Evolutionary conservation across 1,284 basidiomycete species (phyloP).

Genomic region (Grifola frondosa): DNA sequence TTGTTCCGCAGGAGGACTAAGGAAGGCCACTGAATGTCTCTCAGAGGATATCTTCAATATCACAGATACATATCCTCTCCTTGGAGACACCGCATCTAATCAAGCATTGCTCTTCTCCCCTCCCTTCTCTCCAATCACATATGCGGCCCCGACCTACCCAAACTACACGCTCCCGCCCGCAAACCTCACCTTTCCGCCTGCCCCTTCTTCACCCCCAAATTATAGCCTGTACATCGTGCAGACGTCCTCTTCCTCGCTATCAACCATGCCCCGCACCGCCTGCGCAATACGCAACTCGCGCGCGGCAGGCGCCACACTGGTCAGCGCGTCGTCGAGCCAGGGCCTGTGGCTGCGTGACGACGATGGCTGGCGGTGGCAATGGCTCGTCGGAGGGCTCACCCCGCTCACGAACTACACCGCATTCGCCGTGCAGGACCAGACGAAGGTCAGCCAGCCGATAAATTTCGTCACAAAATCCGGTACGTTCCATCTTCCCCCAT

Average conservation of each 20-base stretch:
- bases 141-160: slow-evolving; percentile 59
- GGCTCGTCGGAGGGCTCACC: slow-evolving; percentile 56
- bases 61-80: slow-evolving; percentile 47
- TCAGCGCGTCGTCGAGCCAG: slow-evolving; percentile 28
- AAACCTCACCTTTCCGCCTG: slow-evolving; percentile 47
- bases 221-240: slow-evolving; percentile 55
- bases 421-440: slow-evolving; percentile 53
- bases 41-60: slow-evolving; percentile 23
- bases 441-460: slow-evolving; percentile 59
- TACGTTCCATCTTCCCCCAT: slow-evolving; percentile 30
- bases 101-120: slow-evolving; percentile 79
- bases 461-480: slow-evolving; percentile 72
- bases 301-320: slow-evolving; percentile 13
- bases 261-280: slow-evolving; percentile 54
- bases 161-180: slow-evolving; percentile 77
- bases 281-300: slow-evolving; percentile 47
- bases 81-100: slow-evolving; percentile 78
- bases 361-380: slow-evolving; percentile 66
- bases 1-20: not conserved
- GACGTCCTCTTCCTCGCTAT: slow-evolving; percentile 38
- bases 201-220: slow-evolving; percentile 42
- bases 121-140: slow-evolving; percentile 33
- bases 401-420: slow-evolving; percentile 72
- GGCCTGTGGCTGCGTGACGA: slow-evolving; percentile 54
- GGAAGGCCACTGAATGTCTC: not conserved